phyloP scores from a whole-genome alignment of 345 rosid genomes.

The Barbarea vulgaris region DNA sequence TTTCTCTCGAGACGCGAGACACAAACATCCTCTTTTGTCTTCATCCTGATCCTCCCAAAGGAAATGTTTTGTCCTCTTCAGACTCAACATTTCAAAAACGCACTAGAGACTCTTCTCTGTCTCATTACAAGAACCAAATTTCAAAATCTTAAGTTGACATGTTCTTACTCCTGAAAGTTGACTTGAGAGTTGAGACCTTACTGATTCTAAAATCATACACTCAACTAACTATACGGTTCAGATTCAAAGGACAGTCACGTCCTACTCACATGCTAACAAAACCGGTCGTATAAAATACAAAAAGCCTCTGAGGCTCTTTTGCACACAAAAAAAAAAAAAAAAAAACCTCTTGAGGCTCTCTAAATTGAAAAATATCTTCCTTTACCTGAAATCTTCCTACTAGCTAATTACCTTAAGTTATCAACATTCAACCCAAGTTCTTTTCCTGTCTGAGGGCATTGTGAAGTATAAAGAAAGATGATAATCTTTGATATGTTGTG shows the following conservation, averaged over 20 bases:
- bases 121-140: not conserved
- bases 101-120: not conserved
- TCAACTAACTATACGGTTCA: constrained; percentile 35
- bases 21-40: constrained; percentile 39
- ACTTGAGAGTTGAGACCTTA: constrained; percentile 22
- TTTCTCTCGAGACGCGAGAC: constrained; percentile 38
- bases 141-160: not conserved
- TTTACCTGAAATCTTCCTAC: not conserved
- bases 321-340: too few species aligned
- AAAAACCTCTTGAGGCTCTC: not conserved
- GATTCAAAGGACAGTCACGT: constrained; percentile 34
- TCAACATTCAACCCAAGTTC: constrained; percentile 7
- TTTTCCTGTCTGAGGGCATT: not conserved
- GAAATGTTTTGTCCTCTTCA: constrained; percentile 33
- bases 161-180: constrained; percentile 16
- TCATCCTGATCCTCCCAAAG: constrained; percentile 30
- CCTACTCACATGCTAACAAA: constrained; percentile 31
- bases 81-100: constrained; percentile 14
- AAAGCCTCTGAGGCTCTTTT: not conserved
- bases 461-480: not conserved
- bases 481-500: not conserved
- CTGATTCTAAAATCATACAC: not conserved
- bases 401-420: not conserved
- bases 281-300: not conserved
- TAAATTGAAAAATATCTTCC: not conserved